Percentiles rank a stretch among this genome's conserved stretches.
Conservation (phyloP, 495 filamentous ascomycete species). For the Margaritispora aquatica region DNA sequence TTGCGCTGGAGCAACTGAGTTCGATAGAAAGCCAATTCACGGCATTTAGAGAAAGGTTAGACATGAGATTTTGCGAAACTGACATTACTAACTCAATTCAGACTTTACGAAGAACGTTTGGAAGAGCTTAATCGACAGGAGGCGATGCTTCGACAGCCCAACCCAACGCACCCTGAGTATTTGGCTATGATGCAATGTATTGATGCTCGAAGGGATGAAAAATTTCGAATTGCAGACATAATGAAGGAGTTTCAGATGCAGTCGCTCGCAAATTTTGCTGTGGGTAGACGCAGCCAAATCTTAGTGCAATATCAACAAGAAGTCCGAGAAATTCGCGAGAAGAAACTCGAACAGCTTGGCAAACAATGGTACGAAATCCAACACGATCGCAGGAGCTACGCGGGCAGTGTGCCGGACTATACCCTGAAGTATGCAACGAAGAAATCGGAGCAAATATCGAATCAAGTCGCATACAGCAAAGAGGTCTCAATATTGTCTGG, state of each 20-base stretch:
- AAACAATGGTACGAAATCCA: constrained; percentile 88
- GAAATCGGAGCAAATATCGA: constrained; percentile 62
- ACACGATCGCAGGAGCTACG: constrained; percentile 77
- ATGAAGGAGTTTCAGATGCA: constrained; percentile 67
- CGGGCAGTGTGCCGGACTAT: constrained; percentile 75
- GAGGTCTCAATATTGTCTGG: constrained; percentile 89
- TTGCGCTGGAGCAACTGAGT: constrained; percentile 71
- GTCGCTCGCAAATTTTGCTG: constrained; percentile 61
- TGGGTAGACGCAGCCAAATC: constrained; percentile 75
- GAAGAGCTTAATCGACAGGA: constrained; percentile 77
- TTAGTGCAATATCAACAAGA: constrained; percentile 83
- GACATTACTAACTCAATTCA: constrained; percentile 28
- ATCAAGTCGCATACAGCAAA: constrained; percentile 84
- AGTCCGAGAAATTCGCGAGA: constrained; percentile 74
- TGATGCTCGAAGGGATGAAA: constrained; percentile 71
- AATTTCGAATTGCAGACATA: constrained; percentile 65
- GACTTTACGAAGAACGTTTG: constrained; percentile 81
- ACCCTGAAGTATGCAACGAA: constrained; percentile 65
- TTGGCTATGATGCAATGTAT: constrained; percentile 79
- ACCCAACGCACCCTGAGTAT: constrained; percentile 82
- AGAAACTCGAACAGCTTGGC: constrained; percentile 69
- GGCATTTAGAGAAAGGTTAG: constrained; percentile 83
- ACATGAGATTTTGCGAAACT: constrained; percentile 28
- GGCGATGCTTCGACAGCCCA: constrained; percentile 66
- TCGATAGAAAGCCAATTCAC: constrained; percentile 80